These are phyloP conservation scores for Boletus subcaerulescens DNA, from an alignment of 768 basidiomycete genomes.

Conservation along the genomic window DNA sequence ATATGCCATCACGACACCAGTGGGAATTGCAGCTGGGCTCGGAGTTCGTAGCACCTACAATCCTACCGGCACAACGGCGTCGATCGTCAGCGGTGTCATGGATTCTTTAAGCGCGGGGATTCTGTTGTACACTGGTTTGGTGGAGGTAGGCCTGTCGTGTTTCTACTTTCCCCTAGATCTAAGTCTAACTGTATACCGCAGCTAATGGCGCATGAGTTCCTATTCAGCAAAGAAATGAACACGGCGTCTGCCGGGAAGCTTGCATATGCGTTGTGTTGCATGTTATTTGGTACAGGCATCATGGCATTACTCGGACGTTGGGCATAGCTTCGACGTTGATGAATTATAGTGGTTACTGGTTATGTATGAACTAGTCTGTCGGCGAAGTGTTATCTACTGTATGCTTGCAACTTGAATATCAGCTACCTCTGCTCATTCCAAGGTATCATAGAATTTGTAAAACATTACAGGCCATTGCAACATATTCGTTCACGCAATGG, in stretches of 20 bases:
- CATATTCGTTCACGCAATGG: too few species aligned
- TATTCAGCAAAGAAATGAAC: constrained; percentile 87
- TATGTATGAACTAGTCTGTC: too few species aligned
- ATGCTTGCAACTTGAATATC: too few species aligned
- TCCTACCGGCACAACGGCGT: constrained; percentile 69
- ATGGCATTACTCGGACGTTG: constrained; percentile 91
- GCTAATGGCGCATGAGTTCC: constrained; percentile 92
- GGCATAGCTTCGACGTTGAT: constrained; percentile 50
- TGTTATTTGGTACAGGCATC: constrained; percentile 79
- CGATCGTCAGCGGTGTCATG: constrained; percentile 79
- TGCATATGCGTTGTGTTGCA: constrained; percentile 70
- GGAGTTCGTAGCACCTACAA: constrained; percentile 79
- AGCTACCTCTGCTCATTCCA: too few species aligned
- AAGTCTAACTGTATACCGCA: constrained; percentile 25
- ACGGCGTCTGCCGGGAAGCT: constrained; percentile 61
- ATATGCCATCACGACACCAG: constrained; percentile 78
- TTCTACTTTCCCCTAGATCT: not conserved
- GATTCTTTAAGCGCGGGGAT: constrained; percentile 88
- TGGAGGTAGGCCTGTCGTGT: constrained; percentile 51
- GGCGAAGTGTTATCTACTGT: too few species aligned
- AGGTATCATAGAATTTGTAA: too few species aligned
- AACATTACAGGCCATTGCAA: too few species aligned
- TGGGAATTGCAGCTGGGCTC: constrained; percentile 85
- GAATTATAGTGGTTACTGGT: too few species aligned
- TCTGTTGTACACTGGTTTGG: constrained; percentile 81